Evolutionary conservation across 805 yeast genomes (phyloP).

Genomic region (Starmerella ratchasimensis): DNA sequence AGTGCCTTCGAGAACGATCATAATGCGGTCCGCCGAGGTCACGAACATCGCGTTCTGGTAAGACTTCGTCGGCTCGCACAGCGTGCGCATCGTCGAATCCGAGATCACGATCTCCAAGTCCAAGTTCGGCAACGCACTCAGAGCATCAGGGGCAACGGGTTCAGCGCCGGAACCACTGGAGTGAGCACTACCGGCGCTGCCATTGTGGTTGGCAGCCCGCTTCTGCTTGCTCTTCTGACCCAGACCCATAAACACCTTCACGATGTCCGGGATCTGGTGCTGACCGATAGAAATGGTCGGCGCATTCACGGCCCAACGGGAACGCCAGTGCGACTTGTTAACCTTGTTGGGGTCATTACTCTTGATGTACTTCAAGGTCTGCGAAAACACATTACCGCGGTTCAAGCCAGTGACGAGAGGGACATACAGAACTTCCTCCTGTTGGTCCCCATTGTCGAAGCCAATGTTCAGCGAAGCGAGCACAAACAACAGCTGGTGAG

Average conservation of each 20-base stretch:
- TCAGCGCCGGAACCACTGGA: not conserved
- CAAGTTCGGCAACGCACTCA: conserved; percentile 12
- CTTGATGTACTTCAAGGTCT: conserved; percentile 25
- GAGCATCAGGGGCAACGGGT: not conserved
- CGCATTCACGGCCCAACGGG: conserved; percentile 25
- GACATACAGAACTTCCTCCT: conserved; percentile 29
- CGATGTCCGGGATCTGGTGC: conserved; percentile 25
- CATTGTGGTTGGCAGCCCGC: not conserved
- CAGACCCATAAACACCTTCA: conserved; percentile 17
- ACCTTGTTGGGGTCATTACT: conserved; percentile 17
- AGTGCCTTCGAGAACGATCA: conserved; percentile 23
- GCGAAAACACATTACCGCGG: conserved; percentile 27
- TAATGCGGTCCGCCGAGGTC: conserved; percentile 24
- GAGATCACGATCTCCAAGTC: conserved; percentile 15
- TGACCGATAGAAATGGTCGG: conserved; percentile 30
- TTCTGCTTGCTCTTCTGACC: not conserved
- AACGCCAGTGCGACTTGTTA: conserved; percentile 23
- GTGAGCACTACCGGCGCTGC: not conserved
- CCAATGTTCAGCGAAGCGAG: conserved; percentile 27
- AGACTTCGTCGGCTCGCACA: conserved; percentile 12
- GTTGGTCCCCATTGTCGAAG: conserved; percentile 22
- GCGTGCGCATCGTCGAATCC: conserved; percentile 19
- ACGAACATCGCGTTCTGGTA: conserved; percentile 24
- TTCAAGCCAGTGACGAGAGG: conserved; percentile 28
- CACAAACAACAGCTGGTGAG: conserved; percentile 30